Evolutionary conservation across 805 yeast species (phyloP).

Genomic region (Candida taoyuanica): DNA sequence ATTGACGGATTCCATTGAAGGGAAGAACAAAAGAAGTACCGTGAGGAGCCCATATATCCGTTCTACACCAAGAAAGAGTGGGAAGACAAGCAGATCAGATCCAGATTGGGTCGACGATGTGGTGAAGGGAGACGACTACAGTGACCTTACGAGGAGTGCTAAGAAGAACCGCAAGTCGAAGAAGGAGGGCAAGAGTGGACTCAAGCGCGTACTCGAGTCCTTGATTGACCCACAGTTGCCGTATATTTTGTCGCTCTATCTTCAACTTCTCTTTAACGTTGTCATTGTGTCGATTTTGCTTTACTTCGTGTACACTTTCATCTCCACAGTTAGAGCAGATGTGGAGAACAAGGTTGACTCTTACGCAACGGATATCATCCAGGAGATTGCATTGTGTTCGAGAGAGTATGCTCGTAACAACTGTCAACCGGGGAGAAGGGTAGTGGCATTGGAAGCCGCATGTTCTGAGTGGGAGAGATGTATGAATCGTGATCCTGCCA

Average conservation of each 20-base stretch:
- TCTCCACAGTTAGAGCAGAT: conserved; percentile 58
- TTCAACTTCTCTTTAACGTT: conserved; percentile 59
- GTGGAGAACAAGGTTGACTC: conserved; percentile 65
- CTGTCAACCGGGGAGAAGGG: conserved; percentile 60
- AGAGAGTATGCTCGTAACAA: conserved; percentile 66
- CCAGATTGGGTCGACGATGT: conserved; percentile 24
- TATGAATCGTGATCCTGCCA: conserved; percentile 72
- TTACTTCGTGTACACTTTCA: conserved; percentile 46
- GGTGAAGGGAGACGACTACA: background rate
- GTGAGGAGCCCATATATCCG: conserved; percentile 22
- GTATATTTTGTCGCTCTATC: conserved; percentile 51
- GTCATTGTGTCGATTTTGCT: conserved; percentile 46
- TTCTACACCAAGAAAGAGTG: conserved; percentile 14
- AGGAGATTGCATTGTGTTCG: conserved; percentile 65
- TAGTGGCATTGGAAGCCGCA: conserved; percentile 66
- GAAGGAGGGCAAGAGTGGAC: conserved; percentile 7
- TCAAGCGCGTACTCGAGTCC: conserved; percentile 14
- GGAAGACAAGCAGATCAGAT: conserved; percentile 1
- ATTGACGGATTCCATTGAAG: conserved; percentile 23
- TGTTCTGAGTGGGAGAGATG: conserved; percentile 80
- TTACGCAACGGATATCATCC: conserved; percentile 53
- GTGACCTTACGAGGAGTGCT: conserved; percentile 4
- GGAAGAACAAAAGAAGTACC: conserved; percentile 8
- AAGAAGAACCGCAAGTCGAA: conserved; percentile 6
- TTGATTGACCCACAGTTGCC: conserved; percentile 47